Percentiles rank a stretch among this genome's conserved stretches.
Conservation (phyloP, 495 filamentous ascomycete species). For the Lasiosphaeriaceae sp. region DNA sequence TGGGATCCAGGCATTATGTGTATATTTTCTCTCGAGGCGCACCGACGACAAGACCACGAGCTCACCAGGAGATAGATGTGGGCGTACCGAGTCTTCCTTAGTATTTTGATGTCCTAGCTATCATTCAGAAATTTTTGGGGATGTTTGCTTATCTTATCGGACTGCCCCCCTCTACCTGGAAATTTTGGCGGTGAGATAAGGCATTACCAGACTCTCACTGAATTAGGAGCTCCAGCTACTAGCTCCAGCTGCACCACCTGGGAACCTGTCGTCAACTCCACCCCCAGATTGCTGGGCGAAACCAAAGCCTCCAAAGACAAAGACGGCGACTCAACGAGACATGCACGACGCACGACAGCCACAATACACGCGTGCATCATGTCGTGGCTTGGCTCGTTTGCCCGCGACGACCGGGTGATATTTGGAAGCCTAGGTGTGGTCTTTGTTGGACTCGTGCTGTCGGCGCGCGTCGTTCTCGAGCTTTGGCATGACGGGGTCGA, state of each 20-base stretch:
- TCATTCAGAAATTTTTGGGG: slow-evolving; percentile 20
- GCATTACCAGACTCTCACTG: not conserved
- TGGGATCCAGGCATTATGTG: slow-evolving; percentile 88
- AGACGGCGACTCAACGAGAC: no score
- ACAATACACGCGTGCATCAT: slow-evolving; percentile 14
- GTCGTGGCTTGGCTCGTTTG: slow-evolving; percentile 29
- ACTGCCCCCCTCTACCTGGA: slow-evolving; percentile 17
- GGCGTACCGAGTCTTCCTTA: no score
- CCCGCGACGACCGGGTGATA: slow-evolving; percentile 42
- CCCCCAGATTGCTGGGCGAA: no score
- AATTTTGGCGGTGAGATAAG: slow-evolving; percentile 26
- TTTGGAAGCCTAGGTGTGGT: slow-evolving; percentile 37
- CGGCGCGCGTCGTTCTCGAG: slow-evolving; percentile 37
- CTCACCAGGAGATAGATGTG: no score
- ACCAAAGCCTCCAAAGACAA: not conserved
- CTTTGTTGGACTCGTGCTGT: slow-evolving; percentile 30
- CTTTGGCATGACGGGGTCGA: slow-evolving; percentile 45
- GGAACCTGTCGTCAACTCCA: no score
- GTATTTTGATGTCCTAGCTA: not conserved
- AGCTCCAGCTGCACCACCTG: no score
- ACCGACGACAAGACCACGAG: not conserved
- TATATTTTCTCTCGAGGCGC: slow-evolving; percentile 3
- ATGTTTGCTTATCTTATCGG: slow-evolving; percentile 30
- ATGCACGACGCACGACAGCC: not conserved
- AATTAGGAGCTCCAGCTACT: no score